Conservation (phyloP, 2,329 filamentous ascomycete genomes). For the Ceratocystis variospora region DNA sequence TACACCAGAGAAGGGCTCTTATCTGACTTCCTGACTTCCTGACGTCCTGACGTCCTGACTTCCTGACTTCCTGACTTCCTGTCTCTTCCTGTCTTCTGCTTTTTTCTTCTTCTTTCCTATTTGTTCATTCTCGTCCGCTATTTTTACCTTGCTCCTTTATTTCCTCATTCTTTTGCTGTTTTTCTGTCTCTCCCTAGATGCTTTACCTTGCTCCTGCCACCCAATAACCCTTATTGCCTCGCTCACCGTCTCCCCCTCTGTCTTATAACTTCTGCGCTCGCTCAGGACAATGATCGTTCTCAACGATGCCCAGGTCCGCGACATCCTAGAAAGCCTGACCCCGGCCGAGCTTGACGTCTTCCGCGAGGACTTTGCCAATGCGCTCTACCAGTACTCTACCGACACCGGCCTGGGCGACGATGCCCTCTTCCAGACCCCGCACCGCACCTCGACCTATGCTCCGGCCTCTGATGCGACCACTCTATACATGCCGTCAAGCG, state of each 20-base stretch:
- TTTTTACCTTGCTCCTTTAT: not conserved
- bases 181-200: not conserved
- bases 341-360: slow-evolving; percentile 40
- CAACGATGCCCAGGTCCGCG: slow-evolving; percentile 42
- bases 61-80: not conserved
- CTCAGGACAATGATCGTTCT: slow-evolving; percentile 42
- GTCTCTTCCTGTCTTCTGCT: not conserved
- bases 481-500: slow-evolving; percentile 61
- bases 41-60: not conserved
- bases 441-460: slow-evolving; percentile 37
- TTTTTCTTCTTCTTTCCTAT: not conserved
- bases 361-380: slow-evolving; percentile 34
- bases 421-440: slow-evolving; percentile 41
- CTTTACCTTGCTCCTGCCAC: not conserved
- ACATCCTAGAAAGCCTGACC: slow-evolving; percentile 40
- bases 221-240: not conserved
- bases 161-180: not conserved
- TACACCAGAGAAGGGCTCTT: no score
- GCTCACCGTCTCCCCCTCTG: not conserved
- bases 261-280: not conserved
- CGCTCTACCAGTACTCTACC: slow-evolving; percentile 50
- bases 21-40: not conserved
- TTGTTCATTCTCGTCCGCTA: not conserved
- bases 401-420: slow-evolving; percentile 33
- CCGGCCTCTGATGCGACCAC: slow-evolving; percentile 42